phyloP scores from a whole-genome alignment of 176 grass and related monocot genomes.

The Stipa capillata region DNA sequence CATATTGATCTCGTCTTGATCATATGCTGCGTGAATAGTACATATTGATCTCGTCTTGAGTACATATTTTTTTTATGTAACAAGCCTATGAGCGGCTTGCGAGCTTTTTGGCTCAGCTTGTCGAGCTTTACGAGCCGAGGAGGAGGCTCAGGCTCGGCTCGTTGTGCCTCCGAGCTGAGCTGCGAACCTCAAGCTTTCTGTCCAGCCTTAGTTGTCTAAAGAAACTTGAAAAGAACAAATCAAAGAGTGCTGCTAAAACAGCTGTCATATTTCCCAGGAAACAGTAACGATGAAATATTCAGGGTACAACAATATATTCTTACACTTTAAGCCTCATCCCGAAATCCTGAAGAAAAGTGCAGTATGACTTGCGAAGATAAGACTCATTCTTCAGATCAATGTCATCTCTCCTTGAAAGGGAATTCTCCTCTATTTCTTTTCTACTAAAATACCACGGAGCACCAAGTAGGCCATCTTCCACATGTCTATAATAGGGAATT shows the following conservation, averaged over 20 bases:
- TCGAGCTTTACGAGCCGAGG: no score
- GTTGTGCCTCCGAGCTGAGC: no score
- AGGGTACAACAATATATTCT: conserved; percentile 18
- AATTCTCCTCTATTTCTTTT: conserved; percentile 89
- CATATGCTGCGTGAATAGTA: no score
- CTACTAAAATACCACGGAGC: conserved; percentile 90
- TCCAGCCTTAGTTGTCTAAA: neutral
- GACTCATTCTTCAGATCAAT: conserved; percentile 89
- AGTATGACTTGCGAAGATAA: conserved; percentile 88
- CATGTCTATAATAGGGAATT: conserved; percentile 30
- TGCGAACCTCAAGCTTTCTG: no score
- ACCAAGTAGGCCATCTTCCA: conserved; percentile 41
- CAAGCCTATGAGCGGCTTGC: no score
- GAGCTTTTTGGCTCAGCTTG: no score
- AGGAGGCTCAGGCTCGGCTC: no score
- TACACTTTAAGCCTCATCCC: conserved; percentile 98
- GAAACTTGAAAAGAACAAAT: neutral
- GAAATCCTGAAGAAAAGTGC: conserved; percentile 90
- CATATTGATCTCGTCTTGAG: no score
- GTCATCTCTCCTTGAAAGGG: conserved; percentile 59
- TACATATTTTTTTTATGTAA: no score
- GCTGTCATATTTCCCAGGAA: conserved; percentile 10
- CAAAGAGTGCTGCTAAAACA: neutral
- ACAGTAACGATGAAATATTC: neutral
- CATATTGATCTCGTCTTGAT: no score